Evolutionary conservation across 1,139 yeast genomes (phyloP).

Genomic region (Suhomyces guaymorum): DNA sequence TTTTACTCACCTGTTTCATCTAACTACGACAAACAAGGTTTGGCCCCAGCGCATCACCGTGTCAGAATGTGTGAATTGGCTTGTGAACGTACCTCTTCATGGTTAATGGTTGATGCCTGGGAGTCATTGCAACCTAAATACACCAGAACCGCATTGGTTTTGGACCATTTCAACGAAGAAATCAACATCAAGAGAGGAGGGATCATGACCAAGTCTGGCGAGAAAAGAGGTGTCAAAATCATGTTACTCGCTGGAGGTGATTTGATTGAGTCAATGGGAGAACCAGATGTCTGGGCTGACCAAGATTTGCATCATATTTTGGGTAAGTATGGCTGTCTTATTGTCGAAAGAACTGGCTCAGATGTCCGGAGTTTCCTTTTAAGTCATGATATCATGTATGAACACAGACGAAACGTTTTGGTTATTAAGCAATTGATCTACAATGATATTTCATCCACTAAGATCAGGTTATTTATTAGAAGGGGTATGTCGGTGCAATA

Average conservation of each 20-base stretch:
- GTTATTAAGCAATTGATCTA: conserved; percentile 95
- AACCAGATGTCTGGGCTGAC: conserved; percentile 99
- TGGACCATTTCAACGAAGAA: conserved; percentile 96
- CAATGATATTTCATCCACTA: conserved; percentile 93
- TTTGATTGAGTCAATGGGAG: conserved; percentile 98
- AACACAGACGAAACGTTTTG: conserved; percentile 87
- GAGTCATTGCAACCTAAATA: conserved; percentile 90
- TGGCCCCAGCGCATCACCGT: conserved; percentile 84
- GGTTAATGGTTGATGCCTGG: conserved; percentile 99
- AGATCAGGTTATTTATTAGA: conserved; percentile 85
- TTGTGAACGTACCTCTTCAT: conserved; percentile 91
- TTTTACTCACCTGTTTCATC: conserved; percentile 97
- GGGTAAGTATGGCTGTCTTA: conserved; percentile 93
- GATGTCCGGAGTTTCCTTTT: conserved; percentile 91
- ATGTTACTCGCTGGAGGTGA: conserved; percentile 98
- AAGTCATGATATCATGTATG: conserved; percentile 95
- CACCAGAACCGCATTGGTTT: conserved; percentile 90
- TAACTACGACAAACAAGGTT: conserved; percentile 88
- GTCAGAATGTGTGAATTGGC: conserved; percentile 98
- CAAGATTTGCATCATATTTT: conserved; percentile 91
- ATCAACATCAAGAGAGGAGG: conserved; percentile 90
- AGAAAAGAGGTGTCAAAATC: conserved; percentile 82
- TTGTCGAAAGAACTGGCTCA: conserved; percentile 94
- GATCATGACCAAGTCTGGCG: conserved; percentile 69
- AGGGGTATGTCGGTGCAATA: conserved; percentile 97